These are phyloP conservation scores for Eucalyptus marginata DNA, from an alignment of 345 rosid genomes.

Conservation along the genomic window DNA sequence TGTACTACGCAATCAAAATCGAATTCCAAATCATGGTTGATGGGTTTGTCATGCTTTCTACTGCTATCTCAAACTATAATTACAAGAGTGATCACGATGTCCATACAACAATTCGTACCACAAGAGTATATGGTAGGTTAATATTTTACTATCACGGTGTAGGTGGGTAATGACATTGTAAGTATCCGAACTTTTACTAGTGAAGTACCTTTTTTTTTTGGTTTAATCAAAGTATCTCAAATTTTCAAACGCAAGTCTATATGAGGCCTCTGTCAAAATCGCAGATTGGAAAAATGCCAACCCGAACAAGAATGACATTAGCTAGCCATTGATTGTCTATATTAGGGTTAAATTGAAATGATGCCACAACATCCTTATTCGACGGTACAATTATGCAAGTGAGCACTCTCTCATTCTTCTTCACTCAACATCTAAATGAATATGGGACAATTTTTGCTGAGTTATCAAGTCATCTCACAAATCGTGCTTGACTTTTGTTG, in stretches of 20 bases:
- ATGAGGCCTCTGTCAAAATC: background rate
- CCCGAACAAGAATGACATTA: background rate
- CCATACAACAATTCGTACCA: background rate
- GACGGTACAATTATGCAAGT: background rate
- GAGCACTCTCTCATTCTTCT: background rate
- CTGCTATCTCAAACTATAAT: rapidly evolving
- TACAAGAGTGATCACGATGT: background rate
- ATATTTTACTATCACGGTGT: background rate
- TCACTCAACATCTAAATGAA: background rate
- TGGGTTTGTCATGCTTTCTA: background rate
- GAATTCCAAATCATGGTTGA: background rate
- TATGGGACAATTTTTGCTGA: background rate
- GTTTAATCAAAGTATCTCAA: background rate
- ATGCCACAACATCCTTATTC: background rate
- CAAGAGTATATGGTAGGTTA: background rate
- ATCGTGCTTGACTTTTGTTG: background rate
- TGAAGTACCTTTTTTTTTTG: too few relatives aligned
- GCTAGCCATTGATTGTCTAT: background rate
- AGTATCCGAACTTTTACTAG: rapidly evolving
- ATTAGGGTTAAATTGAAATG: background rate
- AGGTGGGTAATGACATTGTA: background rate
- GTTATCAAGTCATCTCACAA: background rate
- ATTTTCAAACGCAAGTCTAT: background rate
- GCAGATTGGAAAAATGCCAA: background rate
- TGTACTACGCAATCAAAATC: rapidly evolving